These are phyloP conservation scores for Speleostelium caveatum DNA, from an alignment of 78 protist genomes.

Conservation along the genomic window DNA sequence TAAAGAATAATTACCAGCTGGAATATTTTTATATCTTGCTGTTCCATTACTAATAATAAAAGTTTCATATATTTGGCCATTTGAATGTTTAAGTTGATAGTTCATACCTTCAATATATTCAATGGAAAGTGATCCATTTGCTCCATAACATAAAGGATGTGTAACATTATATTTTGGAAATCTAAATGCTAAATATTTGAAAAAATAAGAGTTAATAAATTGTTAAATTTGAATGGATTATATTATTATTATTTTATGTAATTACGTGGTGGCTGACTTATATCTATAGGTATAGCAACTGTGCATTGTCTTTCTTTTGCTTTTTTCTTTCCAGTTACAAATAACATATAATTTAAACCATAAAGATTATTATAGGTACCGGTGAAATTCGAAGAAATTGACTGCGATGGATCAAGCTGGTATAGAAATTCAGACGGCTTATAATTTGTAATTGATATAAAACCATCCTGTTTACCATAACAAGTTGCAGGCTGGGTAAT, in stretches of 20 bases:
- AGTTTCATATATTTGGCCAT: background rate
- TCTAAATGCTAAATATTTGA: background rate
- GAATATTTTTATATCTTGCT: slow-evolving; percentile 3
- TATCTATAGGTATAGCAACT: background rate
- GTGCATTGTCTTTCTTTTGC: background rate
- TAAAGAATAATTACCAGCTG: slow-evolving; percentile 14
- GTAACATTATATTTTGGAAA: background rate
- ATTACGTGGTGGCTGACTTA: slow-evolving; percentile 20
- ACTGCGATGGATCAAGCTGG: background rate
- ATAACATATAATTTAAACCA: background rate
- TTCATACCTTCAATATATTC: background rate
- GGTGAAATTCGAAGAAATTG: background rate
- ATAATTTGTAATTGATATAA: slow-evolving; percentile 15
- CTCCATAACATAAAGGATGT: slow-evolving; percentile 11
- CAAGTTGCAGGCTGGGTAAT: slow-evolving; percentile 8
- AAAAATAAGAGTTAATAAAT: too few species aligned
- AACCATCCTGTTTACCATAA: slow-evolving; percentile 26
- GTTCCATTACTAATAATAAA: background rate
- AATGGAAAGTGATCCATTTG: background rate
- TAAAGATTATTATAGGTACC: slow-evolving; percentile 5
- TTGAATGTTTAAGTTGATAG: background rate
- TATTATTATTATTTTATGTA: too few species aligned
- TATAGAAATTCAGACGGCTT: slow-evolving; percentile 14
- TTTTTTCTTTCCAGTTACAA: background rate
- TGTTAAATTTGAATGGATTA: too few species aligned